Evolutionary conservation across 257 asterid genomes (phyloP), one percentile per base, ranked within the genome.

Genomic region (Solanum megistacrolobum): DNA sequence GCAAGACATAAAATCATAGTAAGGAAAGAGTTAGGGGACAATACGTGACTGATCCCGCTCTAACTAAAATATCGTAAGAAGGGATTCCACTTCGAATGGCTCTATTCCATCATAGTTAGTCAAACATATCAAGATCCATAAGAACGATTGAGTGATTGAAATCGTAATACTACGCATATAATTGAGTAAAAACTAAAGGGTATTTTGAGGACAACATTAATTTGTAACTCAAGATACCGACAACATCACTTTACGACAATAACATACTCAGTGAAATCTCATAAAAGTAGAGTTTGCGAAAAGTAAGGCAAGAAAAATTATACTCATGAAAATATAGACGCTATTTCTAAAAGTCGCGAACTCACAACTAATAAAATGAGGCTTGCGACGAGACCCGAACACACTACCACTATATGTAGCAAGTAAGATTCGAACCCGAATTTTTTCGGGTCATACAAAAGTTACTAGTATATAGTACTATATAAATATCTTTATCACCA

Each of bases 251-350:
- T 60, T 60, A 21, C 12, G 0, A 60, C 1, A 60, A 60, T 3
- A 60, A n/a, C 16, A n/a, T 23, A n/a, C 71, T 5, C 7, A 10
- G 3, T n/a, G 9, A 62, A 10, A 62, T 62, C 31, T n/a, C 0
- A 62, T 23, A 62, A 23, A 10, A 62, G 12, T 23, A 62, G 29
- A 0, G 1, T n/a, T 0, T 0, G 1, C 0, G 0, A n/a, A 62
- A n/a, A n/a, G 72, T 65, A 65, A 65, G 13, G 14, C 31, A 11
- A 55, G 65, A 58, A 20, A 55, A 58, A 58, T 1, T 20, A 20
- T 7, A 55, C 25, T 55, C n/a, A 20, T 3, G 10, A 7, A 55
- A 62, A n/a, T 23, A 4, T 12, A 65, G 32, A 65, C 2, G 0
- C 72, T 5, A 11, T 0, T 65, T 65, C 8, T 8, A 5, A n/a